Evolutionary conservation across 495 filamentous ascomycete genomes (phyloP).

Genomic region (Podospora pseudoanserina): DNA sequence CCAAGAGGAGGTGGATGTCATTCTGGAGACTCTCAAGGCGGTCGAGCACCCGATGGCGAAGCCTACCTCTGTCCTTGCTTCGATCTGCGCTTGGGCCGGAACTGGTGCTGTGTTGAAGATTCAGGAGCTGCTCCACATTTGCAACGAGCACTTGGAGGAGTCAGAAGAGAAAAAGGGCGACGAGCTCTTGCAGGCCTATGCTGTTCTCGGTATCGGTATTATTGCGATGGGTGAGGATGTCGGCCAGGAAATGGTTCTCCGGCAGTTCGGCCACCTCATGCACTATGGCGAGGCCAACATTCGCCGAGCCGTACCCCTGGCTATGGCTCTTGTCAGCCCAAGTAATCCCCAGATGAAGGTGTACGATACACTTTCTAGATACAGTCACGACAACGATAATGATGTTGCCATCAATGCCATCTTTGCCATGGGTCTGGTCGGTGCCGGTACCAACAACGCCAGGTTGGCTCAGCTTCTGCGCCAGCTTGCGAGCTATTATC

Average conservation of each 20-base stretch:
- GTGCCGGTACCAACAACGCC: constrained; percentile 97
- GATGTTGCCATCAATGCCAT: constrained; percentile 98
- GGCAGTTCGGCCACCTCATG: constrained; percentile 98
- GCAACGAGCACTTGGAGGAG: constrained; percentile 95
- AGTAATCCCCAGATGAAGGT: constrained; percentile 99
- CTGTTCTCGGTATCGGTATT: constrained; percentile 86
- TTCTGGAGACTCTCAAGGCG: constrained; percentile 89
- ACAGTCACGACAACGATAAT: constrained; percentile 98
- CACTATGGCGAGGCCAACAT: constrained; percentile 98
- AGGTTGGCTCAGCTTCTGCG: constrained; percentile 89
- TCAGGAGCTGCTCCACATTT: constrained; percentile 93
- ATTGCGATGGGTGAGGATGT: constrained; percentile 98
- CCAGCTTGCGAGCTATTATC: constrained; percentile 96
- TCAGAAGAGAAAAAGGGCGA: constrained; percentile 87
- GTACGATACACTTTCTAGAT: constrained; percentile 96
- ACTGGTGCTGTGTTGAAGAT: constrained; percentile 95
- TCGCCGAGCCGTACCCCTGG: constrained; percentile 90
- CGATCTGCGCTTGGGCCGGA: constrained; percentile 96
- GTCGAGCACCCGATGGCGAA: constrained; percentile 94
- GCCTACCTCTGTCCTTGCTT: constrained; percentile 82
- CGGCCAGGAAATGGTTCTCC: constrained; percentile 96
- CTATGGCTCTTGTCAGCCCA: constrained; percentile 92
- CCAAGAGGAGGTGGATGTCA: constrained; percentile 95
- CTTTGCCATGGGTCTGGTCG: constrained; percentile 96
- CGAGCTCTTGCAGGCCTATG: constrained; percentile 91